These are phyloP conservation scores for Ustilago loliicola DNA, from an alignment of 1,284 basidiomycete species.

Conservation along the genomic window DNA sequence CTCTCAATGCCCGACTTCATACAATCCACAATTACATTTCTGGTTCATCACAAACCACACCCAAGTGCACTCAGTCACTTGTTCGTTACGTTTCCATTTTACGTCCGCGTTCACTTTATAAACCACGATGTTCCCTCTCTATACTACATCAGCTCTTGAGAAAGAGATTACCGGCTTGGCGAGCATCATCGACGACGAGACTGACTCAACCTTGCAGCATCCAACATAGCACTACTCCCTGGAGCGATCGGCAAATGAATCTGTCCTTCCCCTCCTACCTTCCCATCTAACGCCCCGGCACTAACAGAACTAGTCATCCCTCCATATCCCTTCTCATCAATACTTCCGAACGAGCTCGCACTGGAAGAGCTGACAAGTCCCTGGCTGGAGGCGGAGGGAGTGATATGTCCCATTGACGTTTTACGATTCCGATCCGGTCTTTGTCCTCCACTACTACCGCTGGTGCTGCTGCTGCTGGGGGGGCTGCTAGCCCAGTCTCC, in stretches of 20 bases:
- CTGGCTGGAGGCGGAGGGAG: constrained; percentile 31
- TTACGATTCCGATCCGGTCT: constrained; percentile 30
- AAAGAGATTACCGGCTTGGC: no score
- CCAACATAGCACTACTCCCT: constrained; percentile 55
- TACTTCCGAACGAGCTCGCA: constrained; percentile 20
- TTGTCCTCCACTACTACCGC: not conserved
- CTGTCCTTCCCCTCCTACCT: constrained; percentile 6
- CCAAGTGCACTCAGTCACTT: no score
- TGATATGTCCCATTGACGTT: constrained; percentile 33
- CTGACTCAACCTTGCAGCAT: constrained; percentile 57
- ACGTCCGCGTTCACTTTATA: no score
- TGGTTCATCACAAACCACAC: no score
- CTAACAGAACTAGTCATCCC: constrained; percentile 27
- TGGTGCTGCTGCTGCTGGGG: not conserved
- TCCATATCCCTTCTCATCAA: constrained; percentile 27
- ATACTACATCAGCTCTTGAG: no score
- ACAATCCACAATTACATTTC: no score
- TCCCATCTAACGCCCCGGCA: constrained; percentile 15
- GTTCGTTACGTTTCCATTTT: no score
- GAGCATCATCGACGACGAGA: constrained; percentile 51
- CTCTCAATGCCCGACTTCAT: no score
- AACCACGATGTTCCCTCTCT: no score
- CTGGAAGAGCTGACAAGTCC: constrained; percentile 22
- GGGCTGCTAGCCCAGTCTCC: constrained; percentile 23
- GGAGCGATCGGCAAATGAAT: constrained; percentile 29